Percentiles rank a stretch among this genome's conserved stretches.
Evolutionary conservation across 805 yeast species (phyloP).

Genomic region (Yarrowia deformans): DNA sequence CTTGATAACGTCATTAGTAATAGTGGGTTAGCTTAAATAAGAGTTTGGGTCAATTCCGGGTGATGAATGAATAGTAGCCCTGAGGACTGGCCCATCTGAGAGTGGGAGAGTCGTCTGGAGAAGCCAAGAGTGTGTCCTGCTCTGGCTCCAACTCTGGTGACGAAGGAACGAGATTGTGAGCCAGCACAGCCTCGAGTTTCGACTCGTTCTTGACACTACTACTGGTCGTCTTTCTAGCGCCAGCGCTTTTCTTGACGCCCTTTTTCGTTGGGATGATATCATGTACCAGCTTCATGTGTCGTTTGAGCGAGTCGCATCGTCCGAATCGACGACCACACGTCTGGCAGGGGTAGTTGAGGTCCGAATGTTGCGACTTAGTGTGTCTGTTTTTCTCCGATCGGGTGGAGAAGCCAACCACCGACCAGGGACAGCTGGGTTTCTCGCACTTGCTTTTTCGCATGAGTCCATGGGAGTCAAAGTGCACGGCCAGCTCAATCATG

Average conservation of each 20-base stretch:
- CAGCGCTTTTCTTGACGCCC: neutral
- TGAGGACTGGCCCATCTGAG: conserved; percentile 11
- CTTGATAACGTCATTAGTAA: neutral
- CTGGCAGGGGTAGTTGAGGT: conserved; percentile 4
- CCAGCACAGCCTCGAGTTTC: too few species aligned
- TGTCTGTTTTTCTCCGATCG: conserved; percentile 27
- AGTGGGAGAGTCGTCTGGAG: neutral
- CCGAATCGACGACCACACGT: conserved; percentile 6
- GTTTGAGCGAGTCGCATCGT: conserved; percentile 22
- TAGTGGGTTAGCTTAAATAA: neutral
- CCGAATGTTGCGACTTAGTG: conserved; percentile 13
- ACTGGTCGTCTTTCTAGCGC: neutral
- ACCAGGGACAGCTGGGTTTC: conserved; percentile 13
- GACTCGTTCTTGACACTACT: too few species aligned
- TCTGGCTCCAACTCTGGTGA: neutral
- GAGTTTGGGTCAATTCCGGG: neutral
- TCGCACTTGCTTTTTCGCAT: conserved; percentile 30
- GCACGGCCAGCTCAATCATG: conserved; percentile 18
- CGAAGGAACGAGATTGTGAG: neutral
- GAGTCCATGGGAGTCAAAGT: conserved; percentile 24
- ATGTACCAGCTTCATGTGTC: conserved; percentile 24
- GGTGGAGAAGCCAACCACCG: conserved; percentile 18
- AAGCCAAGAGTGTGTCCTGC: too few species aligned
- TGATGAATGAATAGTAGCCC: neutral
- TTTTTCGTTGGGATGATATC: neutral